Conservation (phyloP, 2,329 filamentous ascomycete species). For the Fusarium globosum region DNA sequence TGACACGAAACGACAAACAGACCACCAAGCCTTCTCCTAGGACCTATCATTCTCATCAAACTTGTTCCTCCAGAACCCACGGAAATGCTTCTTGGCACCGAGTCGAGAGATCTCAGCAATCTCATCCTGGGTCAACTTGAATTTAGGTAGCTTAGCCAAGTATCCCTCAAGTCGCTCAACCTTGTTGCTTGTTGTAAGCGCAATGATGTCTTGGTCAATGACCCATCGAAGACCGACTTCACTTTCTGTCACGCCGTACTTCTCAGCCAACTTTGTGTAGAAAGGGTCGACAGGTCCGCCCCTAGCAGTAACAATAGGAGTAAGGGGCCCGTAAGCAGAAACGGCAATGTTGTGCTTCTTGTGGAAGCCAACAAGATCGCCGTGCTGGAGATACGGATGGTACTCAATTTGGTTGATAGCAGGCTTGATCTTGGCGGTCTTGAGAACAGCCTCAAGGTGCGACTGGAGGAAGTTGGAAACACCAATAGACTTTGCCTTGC, state of each 20-base stretch:
- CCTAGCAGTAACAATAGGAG: conserved; percentile 58
- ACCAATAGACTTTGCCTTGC: conserved; percentile 76
- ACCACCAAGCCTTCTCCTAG: conserved; percentile 22
- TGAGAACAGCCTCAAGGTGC: conserved; percentile 66
- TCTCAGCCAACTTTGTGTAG: conserved; percentile 63
- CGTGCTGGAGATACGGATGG: conserved; percentile 79
- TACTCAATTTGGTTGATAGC: conserved; percentile 85
- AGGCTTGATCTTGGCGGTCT: conserved; percentile 70
- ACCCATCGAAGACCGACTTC: conserved; percentile 70
- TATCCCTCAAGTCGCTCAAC: conserved; percentile 68
- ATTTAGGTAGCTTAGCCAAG: conserved; percentile 60
- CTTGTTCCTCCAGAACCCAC: conserved; percentile 67
- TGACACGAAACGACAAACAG: background rate
- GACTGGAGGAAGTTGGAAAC: conserved; percentile 77
- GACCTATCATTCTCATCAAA: conserved; percentile 63
- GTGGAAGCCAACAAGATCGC: conserved; percentile 67
- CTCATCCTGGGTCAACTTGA: conserved; percentile 70
- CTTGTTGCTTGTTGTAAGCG: conserved; percentile 69
- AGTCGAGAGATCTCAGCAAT: conserved; percentile 65
- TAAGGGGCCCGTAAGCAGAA: conserved; percentile 67
- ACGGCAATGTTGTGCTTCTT: conserved; percentile 67
- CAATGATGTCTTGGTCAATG: conserved; percentile 68
- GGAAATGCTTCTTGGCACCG: conserved; percentile 70
- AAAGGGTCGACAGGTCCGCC: conserved; percentile 65
- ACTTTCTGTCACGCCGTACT: conserved; percentile 67